Evolutionary conservation across 1,284 basidiomycete genomes (phyloP), one percentile per base, ranked within the genome.

Genomic region (Sanghuangporus baumii): DNA sequence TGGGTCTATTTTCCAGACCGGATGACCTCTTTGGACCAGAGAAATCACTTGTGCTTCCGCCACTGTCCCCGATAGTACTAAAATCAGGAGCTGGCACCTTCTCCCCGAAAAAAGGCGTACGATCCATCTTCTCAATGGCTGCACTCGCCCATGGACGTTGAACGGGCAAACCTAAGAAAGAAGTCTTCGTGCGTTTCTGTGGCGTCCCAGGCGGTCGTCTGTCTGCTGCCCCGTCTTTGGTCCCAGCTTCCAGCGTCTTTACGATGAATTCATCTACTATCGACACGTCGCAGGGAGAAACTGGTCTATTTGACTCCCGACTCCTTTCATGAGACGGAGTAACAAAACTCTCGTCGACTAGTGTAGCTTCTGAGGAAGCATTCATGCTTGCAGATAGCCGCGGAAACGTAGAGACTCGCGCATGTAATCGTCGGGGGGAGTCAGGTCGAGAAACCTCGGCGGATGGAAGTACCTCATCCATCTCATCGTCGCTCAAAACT

Each of bases 111-210:
- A 62, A 31, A 8, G 64, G 57, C 56, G 80, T 78, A 61, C 84
- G 78, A 0, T 84, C 87, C 60, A 90, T 83, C 73, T 88, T 90
- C 66, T 78, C 73, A 6, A 88, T 79, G 12, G 91, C 80, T 2
- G 89, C 88, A 69, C 88, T 90, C 71, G 90, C 89, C 88, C 89
- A 91, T 3, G 86, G 88, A 9, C 89, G 78, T 54, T 82, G 81
- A 48, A 79, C 78, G 12, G 64, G 57, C n/a, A 65, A 9, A 37
- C 77, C 76, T 50, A 89, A 74, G 67, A 82, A 79, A 40, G 80
- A 78, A 18, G 82, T 85, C 73, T 87, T 87, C 62, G 78, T 72
- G 69, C 81, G 85, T 78, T 93, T 93, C 52, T 91, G 87, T 0
- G 91, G 90, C 2, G 91, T 93, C 0, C 87, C 89, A 4, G 90